Evolutionary conservation across 495 filamentous ascomycete genomes (phyloP).

Genomic region (Penicillium egyptiacum): DNA sequence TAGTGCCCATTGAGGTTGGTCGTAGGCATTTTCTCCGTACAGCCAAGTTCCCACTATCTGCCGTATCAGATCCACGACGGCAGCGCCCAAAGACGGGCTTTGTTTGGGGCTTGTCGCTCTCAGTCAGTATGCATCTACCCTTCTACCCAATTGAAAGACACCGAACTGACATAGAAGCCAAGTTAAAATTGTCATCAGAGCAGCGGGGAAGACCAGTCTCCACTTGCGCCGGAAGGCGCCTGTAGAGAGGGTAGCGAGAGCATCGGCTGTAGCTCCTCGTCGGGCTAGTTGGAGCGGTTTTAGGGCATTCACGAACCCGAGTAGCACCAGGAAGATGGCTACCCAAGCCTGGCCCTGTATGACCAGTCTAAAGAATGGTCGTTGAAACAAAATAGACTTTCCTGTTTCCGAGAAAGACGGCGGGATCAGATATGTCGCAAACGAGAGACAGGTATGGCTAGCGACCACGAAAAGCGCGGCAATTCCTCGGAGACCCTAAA

Average conservation of each 20-base stretch:
- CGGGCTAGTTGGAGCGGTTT: constrained; percentile 19
- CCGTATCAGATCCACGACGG: constrained; percentile 5
- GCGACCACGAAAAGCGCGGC: constrained; percentile 18
- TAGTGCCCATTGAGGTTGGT: constrained; percentile 18
- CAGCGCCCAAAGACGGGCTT: constrained; percentile 8
- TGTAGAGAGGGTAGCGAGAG: constrained; percentile 10
- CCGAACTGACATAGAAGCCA: constrained; percentile 15
- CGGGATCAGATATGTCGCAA: constrained; percentile 14
- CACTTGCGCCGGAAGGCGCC: constrained; percentile 18
- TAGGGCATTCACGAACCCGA: constrained; percentile 17
- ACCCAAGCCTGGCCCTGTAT: constrained; percentile 18
- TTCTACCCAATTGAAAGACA: constrained; percentile 12
- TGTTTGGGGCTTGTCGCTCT: constrained; percentile 11
- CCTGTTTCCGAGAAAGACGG: constrained; percentile 11
- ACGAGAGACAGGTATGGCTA: constrained; percentile 14
- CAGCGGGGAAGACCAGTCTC: constrained; percentile 15
- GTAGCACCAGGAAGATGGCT: constrained; percentile 15
- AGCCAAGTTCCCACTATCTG: constrained; percentile 9
- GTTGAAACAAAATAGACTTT: constrained; percentile 14
- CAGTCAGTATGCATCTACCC: constrained; percentile 17
- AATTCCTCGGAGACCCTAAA: constrained; percentile 16
- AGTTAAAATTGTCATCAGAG: constrained; percentile 6
- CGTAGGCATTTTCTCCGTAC: constrained; percentile 16
- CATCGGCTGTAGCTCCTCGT: constrained; percentile 11
- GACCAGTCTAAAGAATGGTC: constrained; percentile 14